Evolutionary conservation across 208 protist genomes (phyloP).

Genomic region (Phytomonas sp.): DNA sequence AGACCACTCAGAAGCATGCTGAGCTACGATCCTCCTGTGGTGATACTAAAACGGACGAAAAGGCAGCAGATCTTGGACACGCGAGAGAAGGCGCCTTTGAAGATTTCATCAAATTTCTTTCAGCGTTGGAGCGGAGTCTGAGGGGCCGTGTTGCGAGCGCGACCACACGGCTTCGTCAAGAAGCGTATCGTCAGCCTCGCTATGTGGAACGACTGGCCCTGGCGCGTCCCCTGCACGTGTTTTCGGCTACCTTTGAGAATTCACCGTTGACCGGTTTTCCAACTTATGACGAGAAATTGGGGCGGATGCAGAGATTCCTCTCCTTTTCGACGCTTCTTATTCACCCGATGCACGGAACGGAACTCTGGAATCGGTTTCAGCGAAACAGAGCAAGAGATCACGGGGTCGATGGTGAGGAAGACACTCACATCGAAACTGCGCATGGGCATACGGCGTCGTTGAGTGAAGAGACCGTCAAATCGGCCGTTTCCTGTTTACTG

Average conservation of each 20-base stretch:
- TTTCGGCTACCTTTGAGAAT: neutral
- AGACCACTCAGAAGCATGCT: neutral
- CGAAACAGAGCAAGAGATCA: neutral
- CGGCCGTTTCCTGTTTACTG: neutral
- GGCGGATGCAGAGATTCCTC: neutral
- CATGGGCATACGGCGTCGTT: neutral
- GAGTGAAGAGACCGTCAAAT: neutral
- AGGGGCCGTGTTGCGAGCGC: neutral
- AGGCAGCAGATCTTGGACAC: neutral
- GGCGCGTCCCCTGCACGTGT: neutral
- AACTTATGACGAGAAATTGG: neutral
- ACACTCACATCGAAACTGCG: neutral
- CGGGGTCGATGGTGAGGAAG: neutral
- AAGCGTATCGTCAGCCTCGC: neutral
- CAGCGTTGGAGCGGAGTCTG: neutral
- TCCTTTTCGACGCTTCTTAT: neutral
- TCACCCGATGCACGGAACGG: neutral
- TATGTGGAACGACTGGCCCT: neutral
- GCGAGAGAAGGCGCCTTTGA: neutral
- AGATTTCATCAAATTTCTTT: neutral
- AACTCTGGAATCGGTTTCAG: neutral
- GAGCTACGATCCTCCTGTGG: neutral
- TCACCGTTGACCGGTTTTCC: neutral
- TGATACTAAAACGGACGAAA: neutral
- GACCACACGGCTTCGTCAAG: neutral